Evolutionary conservation across 2,329 filamentous ascomycete genomes (phyloP), one percentile per base, ranked within the genome.

Genomic region (Paecilomyces sp.): DNA sequence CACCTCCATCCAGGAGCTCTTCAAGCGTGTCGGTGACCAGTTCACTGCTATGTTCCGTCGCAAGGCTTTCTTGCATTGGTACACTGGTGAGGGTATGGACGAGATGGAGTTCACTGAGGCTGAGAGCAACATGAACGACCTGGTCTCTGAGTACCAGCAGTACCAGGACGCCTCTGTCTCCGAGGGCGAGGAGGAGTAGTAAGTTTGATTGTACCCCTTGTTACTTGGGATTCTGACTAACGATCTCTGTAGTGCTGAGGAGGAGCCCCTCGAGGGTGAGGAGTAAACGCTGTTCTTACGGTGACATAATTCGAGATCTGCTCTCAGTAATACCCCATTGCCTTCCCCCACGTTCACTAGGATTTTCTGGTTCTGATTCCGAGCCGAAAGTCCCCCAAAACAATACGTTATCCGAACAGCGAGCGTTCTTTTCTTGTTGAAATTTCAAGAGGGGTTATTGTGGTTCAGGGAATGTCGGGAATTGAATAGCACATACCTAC

Each of bases 1-100:
- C 66, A 99, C 94, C 72, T 95, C 93, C 68, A 99, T 99, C 82
- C 94, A 99, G 86, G 94, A 99, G 85, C 90, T 99, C 73, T 99
- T 99, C 90, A 97, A 99, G 91, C 93, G 94, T 87, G 85, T 99
- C 72, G 94, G 94, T 77, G 94, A 99, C 81, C 94, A 99, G 84
- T 99, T 99, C 88, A 92, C 89, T 82, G 94, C 92, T 78, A 99
- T 99, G 94, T 99, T 99, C 89, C 88, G 94, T 83, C 92, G 94
- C 83, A 99, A 97, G 90, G 94, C 94, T 88, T 99, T 99, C 92
- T 91, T 99, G 87, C 94, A 97, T 85, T 99, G 94, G 94, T 99
- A 99, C 84, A 99, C 94, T 87, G 92, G 92, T 76, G 94, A 99
- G 87, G 94, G 94, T 83, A 99, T 99, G 94, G 94, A 99, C 82